A percentile compares a stretch with the other conserved stretches of the same genome.
These are phyloP conservation scores for Rutstroemia sydowiana DNA, from an alignment of 2,329 filamentous ascomycete species.

Conservation along the genomic window DNA sequence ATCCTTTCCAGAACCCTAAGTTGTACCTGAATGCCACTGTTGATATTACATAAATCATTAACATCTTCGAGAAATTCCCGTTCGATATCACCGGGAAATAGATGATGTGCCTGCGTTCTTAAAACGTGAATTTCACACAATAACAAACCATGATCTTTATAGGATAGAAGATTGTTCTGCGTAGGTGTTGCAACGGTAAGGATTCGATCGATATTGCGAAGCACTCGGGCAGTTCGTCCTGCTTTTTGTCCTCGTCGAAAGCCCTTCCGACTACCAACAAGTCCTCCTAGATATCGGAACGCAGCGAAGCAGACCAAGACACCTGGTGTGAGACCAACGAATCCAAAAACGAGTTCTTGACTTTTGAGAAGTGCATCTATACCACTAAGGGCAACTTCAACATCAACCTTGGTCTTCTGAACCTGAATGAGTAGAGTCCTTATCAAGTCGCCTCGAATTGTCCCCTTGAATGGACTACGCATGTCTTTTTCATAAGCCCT, in stretches of 20 bases:
- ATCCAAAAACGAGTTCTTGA: conserved; percentile 96
- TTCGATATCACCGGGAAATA: conserved; percentile 68
- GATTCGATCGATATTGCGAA: conserved; percentile 84
- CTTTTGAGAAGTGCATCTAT: conserved; percentile 93
- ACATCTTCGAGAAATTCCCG: conserved; percentile 86
- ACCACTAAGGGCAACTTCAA: conserved; percentile 91
- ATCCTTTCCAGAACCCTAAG: conserved; percentile 74
- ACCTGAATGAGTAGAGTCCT: conserved; percentile 91
- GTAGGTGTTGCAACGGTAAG: conserved; percentile 61
- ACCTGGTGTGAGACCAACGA: conserved; percentile 87
- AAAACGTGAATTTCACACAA: conserved; percentile 85
- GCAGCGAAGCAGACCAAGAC: conserved; percentile 77
- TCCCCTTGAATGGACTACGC: conserved; percentile 71
- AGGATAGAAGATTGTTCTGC: conserved; percentile 69
- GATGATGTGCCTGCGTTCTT: conserved; percentile 55
- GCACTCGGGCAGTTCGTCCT: conserved; percentile 64
- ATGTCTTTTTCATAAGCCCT: conserved; percentile 88
- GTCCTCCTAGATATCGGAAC: conserved; percentile 61
- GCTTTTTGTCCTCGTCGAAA: conserved; percentile 57
- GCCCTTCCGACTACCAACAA: conserved; percentile 66
- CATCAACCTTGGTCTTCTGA: conserved; percentile 97
- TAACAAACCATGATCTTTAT: conserved; percentile 86
- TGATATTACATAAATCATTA: conserved; percentile 74
- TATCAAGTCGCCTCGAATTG: conserved; percentile 78
- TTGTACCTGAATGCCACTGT: conserved; percentile 70